Conservation (phyloP, 2,329 filamentous ascomycete genomes). For the Neofusicoccum umdonicola region DNA sequence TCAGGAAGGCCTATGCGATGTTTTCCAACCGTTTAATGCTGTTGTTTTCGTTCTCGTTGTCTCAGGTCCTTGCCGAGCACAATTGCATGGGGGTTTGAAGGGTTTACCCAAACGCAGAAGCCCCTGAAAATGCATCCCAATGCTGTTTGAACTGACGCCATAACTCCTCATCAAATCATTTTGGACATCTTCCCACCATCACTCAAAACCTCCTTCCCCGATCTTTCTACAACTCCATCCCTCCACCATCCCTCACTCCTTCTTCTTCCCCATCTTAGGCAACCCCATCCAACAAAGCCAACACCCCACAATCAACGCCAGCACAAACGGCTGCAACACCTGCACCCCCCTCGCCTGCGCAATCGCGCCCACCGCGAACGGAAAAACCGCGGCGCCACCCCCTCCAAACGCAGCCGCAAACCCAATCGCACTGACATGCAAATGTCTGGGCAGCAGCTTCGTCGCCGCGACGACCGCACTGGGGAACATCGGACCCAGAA, state of each 20-base stretch:
- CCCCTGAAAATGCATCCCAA: no score
- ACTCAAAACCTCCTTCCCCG: no score
- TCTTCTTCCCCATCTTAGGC: constrained; percentile 38
- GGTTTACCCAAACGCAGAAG: no score
- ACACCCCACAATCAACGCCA: constrained; percentile 53
- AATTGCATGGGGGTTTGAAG: no score
- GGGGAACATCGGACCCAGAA: constrained; percentile 76
- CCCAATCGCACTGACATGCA: constrained; percentile 78
- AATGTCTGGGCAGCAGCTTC: constrained; percentile 68
- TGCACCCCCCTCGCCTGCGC: constrained; percentile 60
- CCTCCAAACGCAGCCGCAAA: constrained; percentile 78
- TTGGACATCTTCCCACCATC: no score
- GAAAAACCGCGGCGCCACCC: constrained; percentile 66
- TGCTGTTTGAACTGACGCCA: no score
- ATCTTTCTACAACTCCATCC: no score
- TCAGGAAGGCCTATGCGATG: no score
- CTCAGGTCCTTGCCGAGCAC: no score
- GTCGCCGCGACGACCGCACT: constrained; percentile 71
- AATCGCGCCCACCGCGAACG: constrained; percentile 65
- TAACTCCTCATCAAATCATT: no score
- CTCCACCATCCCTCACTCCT: not conserved
- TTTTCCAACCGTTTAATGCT: no score
- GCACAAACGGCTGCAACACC: constrained; percentile 59
- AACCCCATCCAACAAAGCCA: constrained; percentile 52
- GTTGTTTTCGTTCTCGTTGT: no score